Evolutionary conservation across 148 eudicot genomes (phyloP).

Genomic region (Cornus florida): DNA sequence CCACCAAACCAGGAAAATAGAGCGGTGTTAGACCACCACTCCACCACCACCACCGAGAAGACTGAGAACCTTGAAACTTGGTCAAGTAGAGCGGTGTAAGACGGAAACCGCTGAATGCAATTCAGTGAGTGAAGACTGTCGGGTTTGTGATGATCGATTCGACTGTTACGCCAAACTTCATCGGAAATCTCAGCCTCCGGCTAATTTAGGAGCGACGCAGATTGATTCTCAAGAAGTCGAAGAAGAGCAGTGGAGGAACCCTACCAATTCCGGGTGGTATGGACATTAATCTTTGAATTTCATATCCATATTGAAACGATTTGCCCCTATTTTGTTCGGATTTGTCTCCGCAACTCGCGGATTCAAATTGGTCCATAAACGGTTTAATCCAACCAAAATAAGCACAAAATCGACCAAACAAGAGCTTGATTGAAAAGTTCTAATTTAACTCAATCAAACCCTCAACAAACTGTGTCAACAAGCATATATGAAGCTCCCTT

Average conservation of each 20-base stretch:
- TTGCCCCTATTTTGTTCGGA: slow-evolving; percentile 23
- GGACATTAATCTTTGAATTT: slow-evolving; percentile 43
- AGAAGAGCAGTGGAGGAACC: slow-evolving; percentile 87
- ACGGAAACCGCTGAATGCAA: slow-evolving; percentile 54
- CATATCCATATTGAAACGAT: slow-evolving; percentile 39
- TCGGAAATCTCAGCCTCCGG: slow-evolving; percentile 22
- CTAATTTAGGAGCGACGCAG: slow-evolving; percentile 64
- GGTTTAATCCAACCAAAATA: not conserved
- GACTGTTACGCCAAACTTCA: slow-evolving; percentile 13
- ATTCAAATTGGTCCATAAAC: slow-evolving; percentile 40
- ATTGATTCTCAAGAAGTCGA: slow-evolving; percentile 68
- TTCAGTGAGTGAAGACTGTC: slow-evolving; percentile 5
- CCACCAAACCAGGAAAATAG: no score
- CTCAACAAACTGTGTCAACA: not conserved
- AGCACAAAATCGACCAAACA: not conserved
- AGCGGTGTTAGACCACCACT: no score
- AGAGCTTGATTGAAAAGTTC: not conserved
- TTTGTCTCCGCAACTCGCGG: no score
- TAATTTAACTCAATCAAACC: not conserved
- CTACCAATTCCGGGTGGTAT: slow-evolving; percentile 38
- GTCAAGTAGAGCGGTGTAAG: slow-evolving; percentile 48
- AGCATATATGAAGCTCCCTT: not conserved
- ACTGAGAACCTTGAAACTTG: slow-evolving; percentile 67
- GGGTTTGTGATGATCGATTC: not conserved
- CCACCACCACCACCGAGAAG: no score